Conservation (phyloP, 2,329 filamentous ascomycete species). For the Penicillium sp. region DNA sequence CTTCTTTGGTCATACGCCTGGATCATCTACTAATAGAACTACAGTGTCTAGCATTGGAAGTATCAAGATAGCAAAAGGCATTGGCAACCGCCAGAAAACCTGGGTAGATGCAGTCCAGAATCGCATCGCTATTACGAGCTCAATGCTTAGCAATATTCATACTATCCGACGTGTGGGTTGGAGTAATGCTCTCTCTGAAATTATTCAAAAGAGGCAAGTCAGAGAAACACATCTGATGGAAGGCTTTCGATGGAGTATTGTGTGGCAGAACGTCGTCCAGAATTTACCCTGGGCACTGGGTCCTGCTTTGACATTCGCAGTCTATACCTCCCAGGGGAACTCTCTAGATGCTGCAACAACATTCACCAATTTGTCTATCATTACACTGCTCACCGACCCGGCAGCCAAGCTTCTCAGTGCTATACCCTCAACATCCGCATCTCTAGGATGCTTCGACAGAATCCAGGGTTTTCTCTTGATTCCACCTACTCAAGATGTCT, state of each 20-base stretch:
- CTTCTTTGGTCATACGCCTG: not conserved
- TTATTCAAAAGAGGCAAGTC: conserved; percentile 13
- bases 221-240: conserved; percentile 16
- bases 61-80: conserved; percentile 12
- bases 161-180: conserved; percentile 39
- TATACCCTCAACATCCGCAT: conserved; percentile 15
- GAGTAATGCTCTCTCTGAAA: conserved; percentile 16
- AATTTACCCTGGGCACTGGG: conserved; percentile 17
- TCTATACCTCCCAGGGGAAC: conserved; percentile 11
- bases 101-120: conserved; percentile 42
- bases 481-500: not conserved
- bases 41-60: conserved; percentile 5
- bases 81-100: conserved; percentile 22
- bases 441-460: conserved; percentile 17
- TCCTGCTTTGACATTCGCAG: conserved; percentile 19
- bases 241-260: conserved; percentile 10
- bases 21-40: not conserved
- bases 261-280: conserved; percentile 20
- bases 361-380: conserved; percentile 22
- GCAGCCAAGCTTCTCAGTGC: conserved; percentile 18
- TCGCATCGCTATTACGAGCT: conserved; percentile 37
- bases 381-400: conserved; percentile 20
- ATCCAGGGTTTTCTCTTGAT: conserved; percentile 17
- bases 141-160: conserved; percentile 39
- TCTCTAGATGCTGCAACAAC: conserved; percentile 12